Percentiles rank a stretch among this genome's conserved stretches.
Evolutionary conservation across 2,329 filamentous ascomycete species (phyloP).

Genomic region (Phyllosticta paracitricarpa): DNA sequence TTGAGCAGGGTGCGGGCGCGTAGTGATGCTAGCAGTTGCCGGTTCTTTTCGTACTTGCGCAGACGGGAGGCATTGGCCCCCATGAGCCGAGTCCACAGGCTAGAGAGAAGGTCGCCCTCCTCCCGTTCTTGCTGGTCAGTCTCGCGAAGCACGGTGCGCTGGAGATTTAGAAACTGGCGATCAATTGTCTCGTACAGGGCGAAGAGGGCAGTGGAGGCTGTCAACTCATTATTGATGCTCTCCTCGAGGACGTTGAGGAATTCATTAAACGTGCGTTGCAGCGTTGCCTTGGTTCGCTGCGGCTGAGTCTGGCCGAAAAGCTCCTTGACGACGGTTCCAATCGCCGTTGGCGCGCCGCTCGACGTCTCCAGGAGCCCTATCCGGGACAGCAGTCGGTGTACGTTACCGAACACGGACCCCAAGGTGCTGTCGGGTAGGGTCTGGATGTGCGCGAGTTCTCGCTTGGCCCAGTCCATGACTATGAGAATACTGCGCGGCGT

Average conservation of each 20-base stretch:
- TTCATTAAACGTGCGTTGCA: constrained; percentile 81
- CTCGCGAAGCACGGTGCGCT: constrained; percentile 76
- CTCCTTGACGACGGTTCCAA: constrained; percentile 59
- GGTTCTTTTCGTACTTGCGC: constrained; percentile 90
- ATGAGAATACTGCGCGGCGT: constrained; percentile 58
- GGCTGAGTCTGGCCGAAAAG: constrained; percentile 72
- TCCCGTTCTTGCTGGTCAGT: constrained; percentile 68
- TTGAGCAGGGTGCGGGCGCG: constrained; percentile 76
- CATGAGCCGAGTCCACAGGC: constrained; percentile 77
- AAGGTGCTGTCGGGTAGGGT: constrained; percentile 51
- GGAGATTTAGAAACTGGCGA: constrained; percentile 78
- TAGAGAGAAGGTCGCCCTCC: constrained; percentile 71
- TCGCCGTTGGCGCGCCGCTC: constrained; percentile 48
- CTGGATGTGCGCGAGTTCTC: constrained; percentile 66
- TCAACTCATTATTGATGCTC: constrained; percentile 73
- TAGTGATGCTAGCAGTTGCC: constrained; percentile 65
- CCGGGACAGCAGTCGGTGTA: constrained; percentile 65
- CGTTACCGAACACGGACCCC: constrained; percentile 69
- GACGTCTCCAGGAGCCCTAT: constrained; percentile 34
- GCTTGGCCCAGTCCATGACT: constrained; percentile 92
- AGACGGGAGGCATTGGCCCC: constrained; percentile 64
- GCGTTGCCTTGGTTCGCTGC: constrained; percentile 67
- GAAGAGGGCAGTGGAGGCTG: constrained; percentile 70
- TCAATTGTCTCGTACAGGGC: constrained; percentile 88
- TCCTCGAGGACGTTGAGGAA: constrained; percentile 83